Evolutionary conservation across 345 rosid genomes (phyloP).

Genomic region (Melaleuca quinquenervia): DNA sequence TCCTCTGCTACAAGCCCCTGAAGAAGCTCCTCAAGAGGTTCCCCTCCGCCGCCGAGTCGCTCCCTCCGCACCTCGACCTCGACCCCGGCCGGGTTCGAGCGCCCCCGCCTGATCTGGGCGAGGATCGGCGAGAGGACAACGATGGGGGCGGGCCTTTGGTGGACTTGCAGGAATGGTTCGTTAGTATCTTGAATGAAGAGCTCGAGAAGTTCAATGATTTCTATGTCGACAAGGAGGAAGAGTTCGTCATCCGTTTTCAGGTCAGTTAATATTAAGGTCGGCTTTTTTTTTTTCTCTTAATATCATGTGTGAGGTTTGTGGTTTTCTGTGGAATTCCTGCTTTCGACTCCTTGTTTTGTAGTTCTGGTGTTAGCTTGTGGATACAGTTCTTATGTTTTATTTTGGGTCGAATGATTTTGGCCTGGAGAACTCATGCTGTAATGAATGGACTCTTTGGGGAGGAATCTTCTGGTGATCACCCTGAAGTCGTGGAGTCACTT

Average conservation of each 20-base stretch:
- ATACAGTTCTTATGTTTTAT: neutral
- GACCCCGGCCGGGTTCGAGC: neutral
- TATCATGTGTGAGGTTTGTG: neutral
- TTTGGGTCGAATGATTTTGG: neutral
- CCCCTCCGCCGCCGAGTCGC: constrained; percentile 13
- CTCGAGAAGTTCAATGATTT: constrained; percentile 90
- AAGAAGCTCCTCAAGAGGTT: constrained; percentile 71
- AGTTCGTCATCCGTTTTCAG: constrained; percentile 81
- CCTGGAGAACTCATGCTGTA: neutral
- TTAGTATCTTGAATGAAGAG: constrained; percentile 71
- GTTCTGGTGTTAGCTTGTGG: neutral
- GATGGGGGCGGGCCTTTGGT: constrained; percentile 8
- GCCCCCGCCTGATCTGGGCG: neutral
- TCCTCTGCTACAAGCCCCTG: constrained; percentile 84
- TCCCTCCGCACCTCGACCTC: neutral
- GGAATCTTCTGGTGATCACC: neutral
- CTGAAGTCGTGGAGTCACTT: neutral
- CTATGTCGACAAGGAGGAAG: constrained; percentile 85
- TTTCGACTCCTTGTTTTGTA: neutral
- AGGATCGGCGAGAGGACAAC: constrained; percentile 7
- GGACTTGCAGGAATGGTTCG: constrained; percentile 54
- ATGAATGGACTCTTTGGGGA: neutral
- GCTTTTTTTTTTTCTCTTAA: neutral
- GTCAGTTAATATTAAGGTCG: neutral
- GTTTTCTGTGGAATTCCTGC: neutral